A percentile compares a stretch with the other conserved stretches of the same genome.
These are phyloP conservation scores for Millerozyma miso DNA, from an alignment of 805 yeast genomes.

Conservation along the genomic window DNA sequence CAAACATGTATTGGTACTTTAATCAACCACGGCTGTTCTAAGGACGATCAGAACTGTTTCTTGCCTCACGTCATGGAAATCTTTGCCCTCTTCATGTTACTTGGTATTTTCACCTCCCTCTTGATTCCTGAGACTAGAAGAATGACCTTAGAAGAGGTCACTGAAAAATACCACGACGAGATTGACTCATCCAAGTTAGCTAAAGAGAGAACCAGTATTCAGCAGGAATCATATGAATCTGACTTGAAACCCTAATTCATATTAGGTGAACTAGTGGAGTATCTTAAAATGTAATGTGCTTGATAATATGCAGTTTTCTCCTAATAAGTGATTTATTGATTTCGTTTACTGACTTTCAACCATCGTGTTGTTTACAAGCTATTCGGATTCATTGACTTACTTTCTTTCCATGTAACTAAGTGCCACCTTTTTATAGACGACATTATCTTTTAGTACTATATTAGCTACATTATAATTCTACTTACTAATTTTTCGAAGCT, in stretches of 20 bases:
- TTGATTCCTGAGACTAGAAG: slow-evolving; percentile 89
- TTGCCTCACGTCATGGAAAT: slow-evolving; percentile 92
- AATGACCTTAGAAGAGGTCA: slow-evolving; percentile 79
- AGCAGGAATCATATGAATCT: slow-evolving; percentile 34
- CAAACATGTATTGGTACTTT: slow-evolving; percentile 85
- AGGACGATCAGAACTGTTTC: slow-evolving; percentile 63
- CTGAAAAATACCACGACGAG: slow-evolving; percentile 82
- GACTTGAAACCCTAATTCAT: slow-evolving; percentile 27
- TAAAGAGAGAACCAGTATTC: slow-evolving; percentile 34
- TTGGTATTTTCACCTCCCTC: slow-evolving; percentile 63
- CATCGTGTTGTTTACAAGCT: too few species aligned
- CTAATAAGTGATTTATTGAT: too few species aligned
- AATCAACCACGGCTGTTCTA: slow-evolving; percentile 71
- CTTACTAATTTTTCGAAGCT: too few species aligned
- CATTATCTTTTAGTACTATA: too few species aligned
- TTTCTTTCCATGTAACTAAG: too few species aligned
- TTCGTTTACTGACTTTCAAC: too few species aligned
- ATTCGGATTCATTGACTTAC: too few species aligned
- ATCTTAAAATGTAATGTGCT: too few species aligned
- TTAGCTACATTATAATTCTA: too few species aligned
- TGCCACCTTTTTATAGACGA: too few species aligned
- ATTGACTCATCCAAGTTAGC: slow-evolving; percentile 42
- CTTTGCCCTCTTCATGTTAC: slow-evolving; percentile 85
- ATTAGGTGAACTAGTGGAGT: too few species aligned
- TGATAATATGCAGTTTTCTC: too few species aligned